phyloP scores from a whole-genome alignment of 225 moss, liverwort and hornwort genomes.

The Pseudisothecium myosuroides region DNA sequence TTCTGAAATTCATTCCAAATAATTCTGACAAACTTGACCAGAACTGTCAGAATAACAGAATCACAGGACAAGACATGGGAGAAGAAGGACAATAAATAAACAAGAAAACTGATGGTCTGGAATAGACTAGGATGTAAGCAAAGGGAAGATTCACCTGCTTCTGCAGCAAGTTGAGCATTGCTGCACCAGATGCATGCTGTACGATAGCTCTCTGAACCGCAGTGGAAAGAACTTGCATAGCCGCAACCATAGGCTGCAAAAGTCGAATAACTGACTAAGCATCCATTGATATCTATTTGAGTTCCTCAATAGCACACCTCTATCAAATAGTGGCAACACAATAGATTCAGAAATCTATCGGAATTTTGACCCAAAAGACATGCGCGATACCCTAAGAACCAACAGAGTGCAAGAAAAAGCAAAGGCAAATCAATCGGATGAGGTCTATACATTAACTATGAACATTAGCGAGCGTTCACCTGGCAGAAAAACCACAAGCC shows the following conservation, averaged over 20 bases:
- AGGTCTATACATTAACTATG: not conserved
- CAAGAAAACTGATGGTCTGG: not conserved
- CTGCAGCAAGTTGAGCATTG: constrained; percentile 82
- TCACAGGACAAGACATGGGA: not conserved
- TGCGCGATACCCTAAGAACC: not conserved
- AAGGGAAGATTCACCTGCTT: constrained; percentile 43
- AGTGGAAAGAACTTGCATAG: constrained; percentile 79
- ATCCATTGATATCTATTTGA: not conserved
- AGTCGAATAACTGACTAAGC: not conserved
- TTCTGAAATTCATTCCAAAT: not conserved
- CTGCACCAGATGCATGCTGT: constrained; percentile 80
- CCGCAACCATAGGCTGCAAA: constrained; percentile 89
- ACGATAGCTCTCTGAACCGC: constrained; percentile 64
- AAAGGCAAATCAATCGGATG: not conserved
- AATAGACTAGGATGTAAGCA: not conserved
- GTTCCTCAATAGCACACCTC: not conserved
- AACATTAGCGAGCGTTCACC: constrained; percentile 12
- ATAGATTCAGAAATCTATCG: not conserved
- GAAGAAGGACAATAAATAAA: not conserved
- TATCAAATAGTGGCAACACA: not conserved
- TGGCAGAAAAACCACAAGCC: constrained; percentile 99
- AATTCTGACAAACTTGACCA: not conserved
- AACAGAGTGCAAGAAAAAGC: not conserved
- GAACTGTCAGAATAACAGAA: not conserved
- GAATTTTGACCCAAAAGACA: not conserved